phyloP scores from a whole-genome alignment of 2,329 filamentous ascomycete species.

The Monosporascus ibericus region DNA sequence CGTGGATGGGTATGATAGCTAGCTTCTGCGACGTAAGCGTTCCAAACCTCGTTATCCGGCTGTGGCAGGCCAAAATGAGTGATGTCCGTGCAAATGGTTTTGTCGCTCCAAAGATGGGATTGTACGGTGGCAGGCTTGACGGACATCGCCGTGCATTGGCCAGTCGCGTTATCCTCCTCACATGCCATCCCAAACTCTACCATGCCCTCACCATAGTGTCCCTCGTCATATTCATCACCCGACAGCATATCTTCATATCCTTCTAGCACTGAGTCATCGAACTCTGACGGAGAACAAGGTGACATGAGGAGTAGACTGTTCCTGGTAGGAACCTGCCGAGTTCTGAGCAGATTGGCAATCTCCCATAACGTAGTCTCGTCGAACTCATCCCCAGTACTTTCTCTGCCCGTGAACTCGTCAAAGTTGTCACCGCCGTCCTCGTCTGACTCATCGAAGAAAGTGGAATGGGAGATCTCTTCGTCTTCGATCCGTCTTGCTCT shows the following conservation, averaged over 20 bases:
- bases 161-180: slow-evolving; percentile 20
- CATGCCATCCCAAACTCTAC: slow-evolving; percentile 15
- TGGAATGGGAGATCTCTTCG: slow-evolving; percentile 36
- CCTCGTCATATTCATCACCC: slow-evolving; percentile 20
- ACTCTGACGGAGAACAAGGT: slow-evolving; percentile 6
- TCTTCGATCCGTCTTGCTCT: slow-evolving; percentile 30
- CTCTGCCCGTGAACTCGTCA: slow-evolving; percentile 28
- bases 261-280: slow-evolving; percentile 21
- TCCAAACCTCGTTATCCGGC: slow-evolving; percentile 4
- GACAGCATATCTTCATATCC: slow-evolving; percentile 29
- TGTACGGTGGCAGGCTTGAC: neutral
- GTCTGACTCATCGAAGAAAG: slow-evolving; percentile 57
- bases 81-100: slow-evolving; percentile 5
- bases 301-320: slow-evolving; percentile 40
- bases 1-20: neutral
- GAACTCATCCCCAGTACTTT: slow-evolving; percentile 45
- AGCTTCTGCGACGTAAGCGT: neutral
- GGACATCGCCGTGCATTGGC: slow-evolving; percentile 22
- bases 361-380: slow-evolving; percentile 59
- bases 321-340: slow-evolving; percentile 45
- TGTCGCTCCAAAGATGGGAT: slow-evolving; percentile 14
- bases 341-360: slow-evolving; percentile 53
- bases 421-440: slow-evolving; percentile 40
- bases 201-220: slow-evolving; percentile 14
- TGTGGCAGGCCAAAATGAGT: slow-evolving; percentile 13